These are phyloP conservation scores for Aspergillus awamori DNA, from an alignment of 2,329 filamentous ascomycete genomes.

Conservation along the genomic window DNA sequence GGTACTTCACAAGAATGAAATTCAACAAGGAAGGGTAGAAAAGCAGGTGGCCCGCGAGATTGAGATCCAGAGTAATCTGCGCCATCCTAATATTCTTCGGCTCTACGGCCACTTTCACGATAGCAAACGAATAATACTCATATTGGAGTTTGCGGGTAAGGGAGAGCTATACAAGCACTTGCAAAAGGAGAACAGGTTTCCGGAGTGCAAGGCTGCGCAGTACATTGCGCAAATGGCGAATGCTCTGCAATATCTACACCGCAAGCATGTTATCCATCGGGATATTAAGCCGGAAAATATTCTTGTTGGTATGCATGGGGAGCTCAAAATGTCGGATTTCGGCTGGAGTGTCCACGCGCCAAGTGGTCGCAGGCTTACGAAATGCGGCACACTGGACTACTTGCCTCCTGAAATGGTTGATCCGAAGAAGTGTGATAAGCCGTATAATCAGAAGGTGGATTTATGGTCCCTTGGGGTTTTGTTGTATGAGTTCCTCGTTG, in stretches of 20 bases:
- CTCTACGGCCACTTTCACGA: neutral
- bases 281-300: conserved; percentile 6
- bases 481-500: conserved; percentile 10
- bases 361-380: conserved; percentile 9
- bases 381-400: conserved; percentile 11
- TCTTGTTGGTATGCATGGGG: conserved; percentile 9
- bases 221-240: conserved; percentile 14
- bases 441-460: conserved; percentile 11
- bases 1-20: conserved; percentile 13
- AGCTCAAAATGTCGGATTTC: conserved; percentile 15
- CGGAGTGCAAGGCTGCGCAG: conserved; percentile 11
- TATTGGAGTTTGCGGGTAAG: neutral
- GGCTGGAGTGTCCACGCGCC: conserved; percentile 14
- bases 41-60: conserved; percentile 15
- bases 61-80: conserved; percentile 13
- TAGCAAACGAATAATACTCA: neutral
- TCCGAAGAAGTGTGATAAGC: conserved; percentile 6
- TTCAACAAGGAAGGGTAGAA: conserved; percentile 7
- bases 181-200: conserved; percentile 4
- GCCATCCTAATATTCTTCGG: conserved; percentile 10
- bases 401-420: conserved; percentile 13
- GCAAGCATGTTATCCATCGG: conserved; percentile 8
- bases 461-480: conserved; percentile 11
- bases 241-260: conserved; percentile 12
- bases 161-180: neutral